These are phyloP conservation scores for Sonneratia caseolaris DNA, from an alignment of 345 rosid species.

Conservation along the genomic window DNA sequence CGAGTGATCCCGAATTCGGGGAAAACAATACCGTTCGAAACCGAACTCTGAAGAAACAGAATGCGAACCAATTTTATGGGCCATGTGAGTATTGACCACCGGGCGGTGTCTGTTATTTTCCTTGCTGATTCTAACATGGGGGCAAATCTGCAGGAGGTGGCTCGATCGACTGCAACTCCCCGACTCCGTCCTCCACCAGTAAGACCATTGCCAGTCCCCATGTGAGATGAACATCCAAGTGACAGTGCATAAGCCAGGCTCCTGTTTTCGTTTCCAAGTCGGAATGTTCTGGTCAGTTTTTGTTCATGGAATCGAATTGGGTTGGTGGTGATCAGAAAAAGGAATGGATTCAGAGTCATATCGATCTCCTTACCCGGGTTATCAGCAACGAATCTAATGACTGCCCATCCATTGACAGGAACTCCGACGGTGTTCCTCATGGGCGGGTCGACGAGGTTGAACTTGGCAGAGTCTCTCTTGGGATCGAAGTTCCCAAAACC, in stretches of 20 bases:
- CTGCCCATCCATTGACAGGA: constrained; percentile 82
- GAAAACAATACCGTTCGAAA: constrained; percentile 12
- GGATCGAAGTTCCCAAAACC: constrained; percentile 90
- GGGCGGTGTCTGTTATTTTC: constrained; percentile 1
- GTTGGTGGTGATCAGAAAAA: not conserved
- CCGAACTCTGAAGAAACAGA: constrained; percentile 3
- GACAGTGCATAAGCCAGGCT: constrained; percentile 92
- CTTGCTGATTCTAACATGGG: constrained; percentile 27
- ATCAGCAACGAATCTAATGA: constrained; percentile 84
- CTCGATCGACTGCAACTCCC: constrained; percentile 43
- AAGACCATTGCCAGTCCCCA: constrained; percentile 93
- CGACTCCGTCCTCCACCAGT: constrained; percentile 66
- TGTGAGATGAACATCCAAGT: constrained; percentile 76
- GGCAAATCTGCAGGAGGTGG: constrained; percentile 71
- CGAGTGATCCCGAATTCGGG: constrained; percentile 27
- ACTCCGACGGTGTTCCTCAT: constrained; percentile 75
- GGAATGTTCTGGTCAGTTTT: not conserved
- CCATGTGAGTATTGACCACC: constrained; percentile 3
- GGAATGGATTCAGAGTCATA: too few species aligned
- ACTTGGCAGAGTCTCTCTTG: constrained; percentile 49
- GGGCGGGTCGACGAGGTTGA: constrained; percentile 88
- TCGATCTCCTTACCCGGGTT: constrained; percentile 57
- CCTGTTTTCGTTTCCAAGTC: constrained; percentile 27
- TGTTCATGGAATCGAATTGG: not conserved
- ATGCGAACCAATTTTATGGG: constrained; percentile 10